These are phyloP conservation scores for Heliosperma pusillum DNA, from an alignment of 148 eudicot genomes.

Conservation along the genomic window DNA sequence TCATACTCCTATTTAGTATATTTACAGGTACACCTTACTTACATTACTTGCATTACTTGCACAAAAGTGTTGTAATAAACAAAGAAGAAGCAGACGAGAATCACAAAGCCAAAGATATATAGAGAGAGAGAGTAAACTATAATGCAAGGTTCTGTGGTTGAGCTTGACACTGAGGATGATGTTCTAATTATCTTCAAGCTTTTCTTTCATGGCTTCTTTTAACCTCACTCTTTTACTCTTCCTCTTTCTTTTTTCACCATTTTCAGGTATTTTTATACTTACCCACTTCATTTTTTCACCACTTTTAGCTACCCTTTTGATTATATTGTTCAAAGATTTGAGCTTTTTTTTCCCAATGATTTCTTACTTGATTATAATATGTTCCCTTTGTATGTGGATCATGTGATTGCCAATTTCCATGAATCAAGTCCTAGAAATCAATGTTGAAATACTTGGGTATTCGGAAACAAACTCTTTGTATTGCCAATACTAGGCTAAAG, in stretches of 20 bases:
- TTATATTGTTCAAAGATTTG: slow-evolving; percentile 4
- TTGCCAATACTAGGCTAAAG: too few relatives aligned
- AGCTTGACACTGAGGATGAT: slow-evolving; percentile 44
- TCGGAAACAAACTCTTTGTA: too few relatives aligned
- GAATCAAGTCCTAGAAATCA: too few relatives aligned
- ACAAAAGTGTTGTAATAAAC: slow-evolving; percentile 2
- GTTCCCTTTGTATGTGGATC: too few relatives aligned
- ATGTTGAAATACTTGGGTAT: too few relatives aligned
- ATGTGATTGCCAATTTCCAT: too few relatives aligned
- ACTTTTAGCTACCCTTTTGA: slow-evolving; percentile 21
- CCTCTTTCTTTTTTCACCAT: slow-evolving; percentile 29
- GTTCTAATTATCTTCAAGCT: slow-evolving; percentile 35
- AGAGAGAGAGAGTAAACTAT: slow-evolving; percentile 5
- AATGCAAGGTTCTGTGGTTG: slow-evolving; percentile 36
- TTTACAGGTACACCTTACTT: background rate
- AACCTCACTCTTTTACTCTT: slow-evolving; percentile 28
- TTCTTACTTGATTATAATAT: background rate
- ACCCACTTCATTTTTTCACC: slow-evolving; percentile 21
- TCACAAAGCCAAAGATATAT: slow-evolving; percentile 2
- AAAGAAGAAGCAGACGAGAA: slow-evolving; percentile 11
- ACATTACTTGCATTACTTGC: slow-evolving; percentile 11
- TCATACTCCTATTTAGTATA: background rate
- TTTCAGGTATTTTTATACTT: slow-evolving; percentile 34
- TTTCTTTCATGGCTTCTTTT: slow-evolving; percentile 59
- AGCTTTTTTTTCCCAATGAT: slow-evolving; percentile 1